Conservation (phyloP, 108 stramenopile species). For the Bacterosira constricta region DNA sequence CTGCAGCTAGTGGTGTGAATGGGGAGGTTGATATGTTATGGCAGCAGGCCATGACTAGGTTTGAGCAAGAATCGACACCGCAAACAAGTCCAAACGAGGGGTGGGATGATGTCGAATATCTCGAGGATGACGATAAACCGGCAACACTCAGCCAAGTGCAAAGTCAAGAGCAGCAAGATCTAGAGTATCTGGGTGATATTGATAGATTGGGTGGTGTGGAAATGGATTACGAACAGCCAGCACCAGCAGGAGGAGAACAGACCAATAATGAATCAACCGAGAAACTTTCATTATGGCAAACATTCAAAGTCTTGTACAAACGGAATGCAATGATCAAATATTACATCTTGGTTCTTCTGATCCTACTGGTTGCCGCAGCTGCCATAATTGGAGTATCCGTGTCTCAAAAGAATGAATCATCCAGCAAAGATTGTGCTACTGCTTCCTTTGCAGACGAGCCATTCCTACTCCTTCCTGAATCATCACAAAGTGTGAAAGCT, state of each 20-base stretch:
- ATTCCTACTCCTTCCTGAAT: background rate
- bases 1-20: background rate
- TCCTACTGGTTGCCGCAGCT: slow-evolving; percentile 13
- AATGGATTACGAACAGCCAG: slow-evolving; percentile 2
- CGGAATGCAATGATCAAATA: slow-evolving; percentile 11
- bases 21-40: background rate
- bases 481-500: slow-evolving; percentile 1
- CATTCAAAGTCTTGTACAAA: slow-evolving; percentile 25
- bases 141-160: background rate
- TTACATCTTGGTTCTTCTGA: slow-evolving; percentile 10
- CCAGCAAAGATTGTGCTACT: background rate
- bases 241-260: background rate
- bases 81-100: background rate
- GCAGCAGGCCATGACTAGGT: background rate
- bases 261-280: slow-evolving; percentile 8
- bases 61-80: background rate
- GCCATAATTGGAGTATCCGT: slow-evolving; percentile 13
- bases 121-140: slow-evolving; percentile 6
- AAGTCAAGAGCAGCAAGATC: background rate
- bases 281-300: slow-evolving; percentile 29
- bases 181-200: background rate
- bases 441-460: background rate
- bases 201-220: slow-evolving; percentile 3
- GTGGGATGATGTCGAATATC: background rate
- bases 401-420: slow-evolving; percentile 5